A percentile compares a stretch with the other conserved stretches of the same genome.
phyloP scores from a whole-genome alignment of 192 early-diverging fungal genomes.

The Kickxella alabastrina region DNA sequence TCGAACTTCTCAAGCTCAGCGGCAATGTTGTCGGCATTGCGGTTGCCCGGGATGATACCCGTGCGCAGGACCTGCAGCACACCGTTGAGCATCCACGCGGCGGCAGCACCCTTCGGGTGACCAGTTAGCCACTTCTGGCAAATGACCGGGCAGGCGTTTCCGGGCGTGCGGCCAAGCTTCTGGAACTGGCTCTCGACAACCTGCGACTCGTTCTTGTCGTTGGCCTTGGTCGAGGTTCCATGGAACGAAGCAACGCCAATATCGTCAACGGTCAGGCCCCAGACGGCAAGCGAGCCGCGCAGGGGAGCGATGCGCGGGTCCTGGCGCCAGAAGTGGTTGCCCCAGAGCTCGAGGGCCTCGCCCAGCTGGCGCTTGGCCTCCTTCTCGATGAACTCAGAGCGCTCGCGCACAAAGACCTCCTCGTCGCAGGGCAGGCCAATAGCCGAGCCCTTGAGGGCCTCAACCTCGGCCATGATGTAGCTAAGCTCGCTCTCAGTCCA shows the following conservation, averaged over 20 bases:
- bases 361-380: constrained; percentile 74
- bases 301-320: constrained; percentile 75
- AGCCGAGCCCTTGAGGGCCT: constrained; percentile 19
- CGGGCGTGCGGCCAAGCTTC: constrained; percentile 78
- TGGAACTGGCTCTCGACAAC: constrained; percentile 78
- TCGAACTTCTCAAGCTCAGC: constrained; percentile 69
- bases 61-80: constrained; percentile 73
- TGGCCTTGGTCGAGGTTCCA: constrained; percentile 90
- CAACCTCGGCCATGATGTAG: constrained; percentile 24
- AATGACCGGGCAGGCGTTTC: constrained; percentile 73
- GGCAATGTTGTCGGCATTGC: constrained; percentile 53
- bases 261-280: constrained; percentile 82
- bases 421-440: constrained; percentile 51
- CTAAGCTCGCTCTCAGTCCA: constrained; percentile 36
- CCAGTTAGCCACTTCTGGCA: constrained; percentile 90
- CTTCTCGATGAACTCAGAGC: constrained; percentile 53
- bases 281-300: constrained; percentile 78
- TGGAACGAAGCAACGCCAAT: constrained; percentile 90
- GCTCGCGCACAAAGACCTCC: constrained; percentile 22
- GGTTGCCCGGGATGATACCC: constrained; percentile 84
- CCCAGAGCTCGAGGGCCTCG: constrained; percentile 72
- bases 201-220: constrained; percentile 91
- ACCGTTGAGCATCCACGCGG: constrained; percentile 90
- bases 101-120: constrained; percentile 85
- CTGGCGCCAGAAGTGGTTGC: constrained; percentile 74